Base-by-base conservation (phyloP, 2,329 filamentous ascomycete genomes). In the Diaporthe amygdali region DNA sequence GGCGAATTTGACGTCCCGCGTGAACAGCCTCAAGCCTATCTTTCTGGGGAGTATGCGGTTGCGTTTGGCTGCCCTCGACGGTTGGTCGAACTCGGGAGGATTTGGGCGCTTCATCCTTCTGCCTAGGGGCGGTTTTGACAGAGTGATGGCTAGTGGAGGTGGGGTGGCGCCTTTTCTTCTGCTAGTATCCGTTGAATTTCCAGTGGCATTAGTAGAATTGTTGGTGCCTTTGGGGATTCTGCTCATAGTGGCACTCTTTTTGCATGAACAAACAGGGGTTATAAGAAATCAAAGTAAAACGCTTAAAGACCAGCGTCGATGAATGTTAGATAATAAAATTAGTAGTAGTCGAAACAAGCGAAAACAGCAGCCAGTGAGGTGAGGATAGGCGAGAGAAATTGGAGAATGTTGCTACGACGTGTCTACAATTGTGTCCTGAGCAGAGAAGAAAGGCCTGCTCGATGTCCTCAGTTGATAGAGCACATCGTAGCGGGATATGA, bases 141-240 rank as follows among this genome's bases (percentile, higher is more conserved):
- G 25, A 3, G 10, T 14, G 17, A n/a, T 39, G 34, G 1, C 0
- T 7, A 2, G 4, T 2, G 34, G 20, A 8, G 17, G 14, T 20
- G 3, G 34, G 22, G 8, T 17, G 3, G 54, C 7, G 6, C 12
- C 7, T 20, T 7, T 17, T 2, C 2, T 5, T 54, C 34, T 22
- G 7, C 3, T 14, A 8, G 27, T 20, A 0, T 52, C 15, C n/a
- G 27, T 0, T n/a, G 7, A 27, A 3, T 30, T 4, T 5, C 10
- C 17, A 9, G 51, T 17, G 25, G 10, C 20, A 4, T 17, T 10
- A 2, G 3, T 0, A 7, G 3, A 5, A 15, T 2, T 0, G 1
- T 12, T 54, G 52, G 32, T 2, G 7, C 6, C 12, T 22, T 5
- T 22, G n/a, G 20, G 15, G 12, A 2, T 30, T 5, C 12, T n/a